phyloP scores from a whole-genome alignment of 129 eudicot genomes.

The Mikania micrantha region DNA sequence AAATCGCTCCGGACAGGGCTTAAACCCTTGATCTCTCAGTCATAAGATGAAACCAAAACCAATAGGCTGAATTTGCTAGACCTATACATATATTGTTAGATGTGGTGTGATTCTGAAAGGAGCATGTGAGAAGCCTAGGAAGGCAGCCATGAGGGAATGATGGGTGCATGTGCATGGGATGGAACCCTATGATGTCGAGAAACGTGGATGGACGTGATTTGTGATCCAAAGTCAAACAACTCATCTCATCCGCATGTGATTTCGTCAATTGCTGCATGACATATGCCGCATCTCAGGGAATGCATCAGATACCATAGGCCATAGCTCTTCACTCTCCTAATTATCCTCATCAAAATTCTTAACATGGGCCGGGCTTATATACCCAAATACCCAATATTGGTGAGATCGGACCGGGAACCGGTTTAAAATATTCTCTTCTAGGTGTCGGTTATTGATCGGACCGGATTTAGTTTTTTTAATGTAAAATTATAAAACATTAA shows the following conservation, averaged over 20 bases:
- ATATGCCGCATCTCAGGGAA: conserved; percentile 28
- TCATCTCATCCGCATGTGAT: conserved; percentile 24
- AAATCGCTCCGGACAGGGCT: no score
- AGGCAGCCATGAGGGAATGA: not conserved
- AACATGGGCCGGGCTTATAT: not conserved
- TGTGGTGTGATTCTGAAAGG: not conserved
- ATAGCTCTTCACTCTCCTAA: no score
- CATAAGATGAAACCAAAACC: no score
- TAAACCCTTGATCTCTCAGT: no score
- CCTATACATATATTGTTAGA: no score
- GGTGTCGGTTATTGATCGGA: no score
- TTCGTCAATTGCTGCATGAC: conserved; percentile 22
- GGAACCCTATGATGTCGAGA: not conserved
- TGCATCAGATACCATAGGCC: not conserved
- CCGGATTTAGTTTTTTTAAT: no score
- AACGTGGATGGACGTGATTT: conserved; percentile 29
- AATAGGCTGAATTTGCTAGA: no score
- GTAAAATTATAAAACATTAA: no score
- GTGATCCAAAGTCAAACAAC: conserved; percentile 16
- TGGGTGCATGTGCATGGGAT: conserved; percentile 10
- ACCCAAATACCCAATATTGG: no score
- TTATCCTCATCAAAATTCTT: not conserved
- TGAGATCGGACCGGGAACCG: no score
- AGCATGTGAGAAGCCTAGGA: conserved; percentile 14
- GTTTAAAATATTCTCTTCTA: no score